Percentiles rank a stretch among this genome's conserved stretches.
Conservation (phyloP, 2,329 filamentous ascomycete species). For the Penicillium decumbens region DNA sequence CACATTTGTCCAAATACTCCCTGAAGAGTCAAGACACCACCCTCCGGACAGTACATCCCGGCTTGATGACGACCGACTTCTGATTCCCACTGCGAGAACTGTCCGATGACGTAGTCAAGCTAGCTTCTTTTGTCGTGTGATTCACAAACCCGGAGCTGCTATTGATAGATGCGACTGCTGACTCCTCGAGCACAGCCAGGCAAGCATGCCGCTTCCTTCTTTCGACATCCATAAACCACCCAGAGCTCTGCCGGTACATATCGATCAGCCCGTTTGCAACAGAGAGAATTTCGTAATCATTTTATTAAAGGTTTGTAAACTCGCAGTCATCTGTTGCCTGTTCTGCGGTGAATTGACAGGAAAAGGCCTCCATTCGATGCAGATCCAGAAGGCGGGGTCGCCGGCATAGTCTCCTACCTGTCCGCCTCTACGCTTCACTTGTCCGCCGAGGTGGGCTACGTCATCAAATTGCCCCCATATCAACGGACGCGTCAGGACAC, state of each 20-base stretch:
- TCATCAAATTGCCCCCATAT: constrained; percentile 31
- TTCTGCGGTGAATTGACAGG: constrained; percentile 3
- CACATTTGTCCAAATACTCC: neutral
- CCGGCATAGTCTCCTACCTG: constrained; percentile 13
- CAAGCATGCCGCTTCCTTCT: constrained; percentile 8
- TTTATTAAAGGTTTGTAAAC: constrained; percentile 1
- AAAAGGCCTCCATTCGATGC: neutral
- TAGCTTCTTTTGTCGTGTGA: constrained; percentile 3
- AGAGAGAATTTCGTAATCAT: constrained; percentile 1
- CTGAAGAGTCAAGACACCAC: neutral
- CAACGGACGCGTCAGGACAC: constrained; percentile 35
- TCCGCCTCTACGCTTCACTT: constrained; percentile 2
- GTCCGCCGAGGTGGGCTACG: constrained; percentile 8
- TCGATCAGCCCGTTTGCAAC: constrained; percentile 3
- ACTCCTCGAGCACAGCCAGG: neutral
- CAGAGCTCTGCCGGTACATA: constrained; percentile 8
- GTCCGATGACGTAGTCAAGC: constrained; percentile 7
- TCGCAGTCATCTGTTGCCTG: constrained; percentile 1
- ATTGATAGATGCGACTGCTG: neutral
- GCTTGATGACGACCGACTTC: neutral
- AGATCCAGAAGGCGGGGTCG: constrained; percentile 7
- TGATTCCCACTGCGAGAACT: constrained; percentile 1
- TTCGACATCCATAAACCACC: constrained; percentile 3
- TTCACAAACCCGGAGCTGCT: neutral
- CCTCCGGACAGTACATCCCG: neutral